Evolutionary conservation across 1,284 basidiomycete genomes (phyloP).

Genomic region (Marasmius fiardii): DNA sequence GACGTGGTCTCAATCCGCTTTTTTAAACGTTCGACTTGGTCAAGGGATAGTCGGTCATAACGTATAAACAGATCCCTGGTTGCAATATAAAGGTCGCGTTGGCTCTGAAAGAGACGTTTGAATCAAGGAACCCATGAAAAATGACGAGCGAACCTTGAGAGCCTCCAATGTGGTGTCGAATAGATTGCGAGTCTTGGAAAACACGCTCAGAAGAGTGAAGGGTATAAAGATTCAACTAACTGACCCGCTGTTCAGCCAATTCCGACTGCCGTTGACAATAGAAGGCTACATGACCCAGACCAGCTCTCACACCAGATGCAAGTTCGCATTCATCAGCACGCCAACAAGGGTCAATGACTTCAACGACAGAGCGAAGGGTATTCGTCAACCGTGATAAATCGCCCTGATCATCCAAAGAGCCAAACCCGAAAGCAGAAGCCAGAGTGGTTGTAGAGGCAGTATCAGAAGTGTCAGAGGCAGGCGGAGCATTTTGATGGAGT

Average conservation of each 20-base stretch:
- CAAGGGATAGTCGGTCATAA: constrained; percentile 79
- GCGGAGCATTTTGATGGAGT: constrained; percentile 14
- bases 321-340: constrained; percentile 78
- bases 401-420: constrained; percentile 51
- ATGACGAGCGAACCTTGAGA: constrained; percentile 53
- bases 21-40: constrained; percentile 82
- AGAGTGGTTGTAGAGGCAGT: constrained; percentile 23
- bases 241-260: constrained; percentile 72
- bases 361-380: constrained; percentile 74
- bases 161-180: constrained; percentile 68
- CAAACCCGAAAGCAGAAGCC: constrained; percentile 17
- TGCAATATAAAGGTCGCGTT: constrained; percentile 86
- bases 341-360: constrained; percentile 77
- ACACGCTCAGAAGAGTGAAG: constrained; percentile 6
- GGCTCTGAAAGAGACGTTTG: constrained; percentile 43
- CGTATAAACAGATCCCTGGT: constrained; percentile 82
- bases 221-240: constrained; percentile 24
- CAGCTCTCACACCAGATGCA: constrained; percentile 75
- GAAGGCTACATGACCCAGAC: constrained; percentile 64
- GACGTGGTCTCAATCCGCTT: constrained; percentile 79
- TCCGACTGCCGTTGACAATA: constrained; percentile 78
- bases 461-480: constrained; percentile 31
- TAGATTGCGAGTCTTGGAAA: constrained; percentile 48
- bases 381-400: constrained; percentile 82
- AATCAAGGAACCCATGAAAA: neutral